Percentiles rank a stretch among this genome's conserved stretches.
Evolutionary conservation across 1,284 basidiomycete genomes (phyloP).

Genomic region (Tilletiopsis washingtonensis): DNA sequence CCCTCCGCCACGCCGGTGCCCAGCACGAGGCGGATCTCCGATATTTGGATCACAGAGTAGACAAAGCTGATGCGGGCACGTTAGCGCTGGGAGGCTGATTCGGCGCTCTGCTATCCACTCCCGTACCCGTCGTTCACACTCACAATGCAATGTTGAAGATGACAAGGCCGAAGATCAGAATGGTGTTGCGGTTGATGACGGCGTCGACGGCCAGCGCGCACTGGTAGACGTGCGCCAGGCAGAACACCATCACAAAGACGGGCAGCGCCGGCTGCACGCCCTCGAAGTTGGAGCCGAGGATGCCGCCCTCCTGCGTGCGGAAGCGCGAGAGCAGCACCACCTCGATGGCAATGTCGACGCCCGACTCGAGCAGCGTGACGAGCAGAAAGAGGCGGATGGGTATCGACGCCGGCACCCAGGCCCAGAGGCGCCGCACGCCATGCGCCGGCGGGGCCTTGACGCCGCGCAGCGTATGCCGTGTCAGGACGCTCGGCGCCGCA

Average conservation of each 20-base stretch:
- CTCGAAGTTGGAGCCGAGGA: background rate
- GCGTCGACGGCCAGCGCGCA: conserved; percentile 33
- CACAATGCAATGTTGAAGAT: conserved; percentile 33
- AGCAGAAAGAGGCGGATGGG: conserved; percentile 26
- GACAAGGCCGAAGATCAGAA: conserved; percentile 29
- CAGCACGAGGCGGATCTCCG: conserved; percentile 33
- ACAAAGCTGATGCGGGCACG: conserved; percentile 12
- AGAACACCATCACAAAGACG: conserved; percentile 34
- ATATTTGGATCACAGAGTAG: conserved; percentile 33
- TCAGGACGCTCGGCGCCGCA: no score
- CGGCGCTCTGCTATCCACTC: no score
- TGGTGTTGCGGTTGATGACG: conserved; percentile 32
- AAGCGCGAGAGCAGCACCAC: conserved; percentile 28
- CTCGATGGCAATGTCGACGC: conserved; percentile 30
- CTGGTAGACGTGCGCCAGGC: conserved; percentile 34
- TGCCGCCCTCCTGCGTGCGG: conserved; percentile 8
- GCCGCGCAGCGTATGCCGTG: no score
- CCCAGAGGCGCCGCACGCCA: conserved; percentile 5
- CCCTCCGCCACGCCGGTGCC: conserved; percentile 30
- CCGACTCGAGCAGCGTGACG: conserved; percentile 31
- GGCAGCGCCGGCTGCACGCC: conserved; percentile 18
- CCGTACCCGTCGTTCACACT: no score
- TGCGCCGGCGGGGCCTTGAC: background rate
- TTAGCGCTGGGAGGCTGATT: background rate
- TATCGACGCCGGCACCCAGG: conserved; percentile 28